Evolutionary conservation across 73 alveolate genomes (phyloP), one percentile per base, ranked within the genome.

Genomic region (Symbiodinium natans): DNA sequence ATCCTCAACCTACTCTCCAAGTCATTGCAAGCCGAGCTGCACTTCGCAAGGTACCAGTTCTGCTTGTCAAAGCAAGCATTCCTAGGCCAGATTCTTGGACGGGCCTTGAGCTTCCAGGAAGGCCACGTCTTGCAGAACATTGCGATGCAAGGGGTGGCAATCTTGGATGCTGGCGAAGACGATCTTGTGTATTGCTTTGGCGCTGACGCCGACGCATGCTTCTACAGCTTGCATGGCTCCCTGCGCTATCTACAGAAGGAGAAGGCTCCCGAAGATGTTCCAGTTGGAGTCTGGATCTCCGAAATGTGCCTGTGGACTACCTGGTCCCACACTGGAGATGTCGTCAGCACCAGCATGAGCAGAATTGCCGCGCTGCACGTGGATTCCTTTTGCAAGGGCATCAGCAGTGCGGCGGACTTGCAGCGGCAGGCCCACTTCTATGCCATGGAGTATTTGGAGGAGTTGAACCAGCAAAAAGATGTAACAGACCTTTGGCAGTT

Each of bases 291-390:
- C 9, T 75, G 86, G 86, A 75, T 75, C 41, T 75, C 48, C 15
- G 86, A 75, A 36, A 75, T 75, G 86, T 75, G 86, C 43, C 86
- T 75, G 48, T 75, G 86, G 86, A 75, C 86, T 17, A 15, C 48
- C 1, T 75, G 86, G 86, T 31, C 86, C 13, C 85, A 75, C 43
- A 31, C 43, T 1, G 86, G 86, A 36, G 86, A 75, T 7, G 41
- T 75, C 46, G 13, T 75, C 4, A 33, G 86, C 86, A 75, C 86
- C 27, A 75, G 52, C 46, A 34, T 75, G 48, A 34, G 86, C 86
- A 75, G 43, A 75, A 75, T 75, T 19, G 48, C 29, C 43, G 86
- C 86, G 48, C 48, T 75, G 0, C 86, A 75, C 8, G 86, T 31
- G 86, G 43, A 75, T 23, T 42, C 86, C 29, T 75, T 75, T 33